Evolutionary conservation across 495 filamentous ascomycete species (phyloP), one percentile per base, ranked within the genome.

Genomic region (Tuber umbilicatum): DNA sequence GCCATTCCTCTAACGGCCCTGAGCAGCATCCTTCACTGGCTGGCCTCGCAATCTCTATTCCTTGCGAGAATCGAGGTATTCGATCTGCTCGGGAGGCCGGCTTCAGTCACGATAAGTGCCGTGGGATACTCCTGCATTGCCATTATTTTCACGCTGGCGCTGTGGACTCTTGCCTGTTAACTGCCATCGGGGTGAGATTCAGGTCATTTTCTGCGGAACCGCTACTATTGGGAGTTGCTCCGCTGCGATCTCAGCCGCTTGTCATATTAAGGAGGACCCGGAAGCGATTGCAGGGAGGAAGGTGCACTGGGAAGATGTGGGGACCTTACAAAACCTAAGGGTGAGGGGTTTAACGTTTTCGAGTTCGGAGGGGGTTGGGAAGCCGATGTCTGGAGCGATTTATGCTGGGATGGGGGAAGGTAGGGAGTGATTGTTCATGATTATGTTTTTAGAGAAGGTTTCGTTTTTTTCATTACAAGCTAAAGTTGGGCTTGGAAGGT

Each of bases 11-110:
- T 86, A 6, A 75, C 81, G 16, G 37, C 75, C 16, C 31, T 72
- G 64, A 81, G 78, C 27, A 79, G 73, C 2, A 1, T 81, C 5
- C 73, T 85, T 4, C 85, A 86, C 70, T 86, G 85, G 85, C 79
- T 85, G 2, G 73, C 84, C 12, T 85, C 85, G 0, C 83, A 87
- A 71, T 82, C 82, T 27, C 69, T 86, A 0, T 87, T 85, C 73
- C 79, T 85, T 9, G 78, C 80, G 2, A 76, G 76, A 1, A 74
- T 85, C 73, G 31, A 37, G 67, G 72, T 35, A 71, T 73, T 10
- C 74, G 79, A 6, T 72, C 82, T 72, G 27, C 68, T 37, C 70
- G 73, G 0, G n/a, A 31, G 19, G 73, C 71, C 12, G 23, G 23
- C 9, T 4, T 27, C 42, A 5, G 3, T 10, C 1, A 31, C 31